Base-by-base conservation (phyloP, 306 rosid genomes). In the Inga oerstediana region DNA sequence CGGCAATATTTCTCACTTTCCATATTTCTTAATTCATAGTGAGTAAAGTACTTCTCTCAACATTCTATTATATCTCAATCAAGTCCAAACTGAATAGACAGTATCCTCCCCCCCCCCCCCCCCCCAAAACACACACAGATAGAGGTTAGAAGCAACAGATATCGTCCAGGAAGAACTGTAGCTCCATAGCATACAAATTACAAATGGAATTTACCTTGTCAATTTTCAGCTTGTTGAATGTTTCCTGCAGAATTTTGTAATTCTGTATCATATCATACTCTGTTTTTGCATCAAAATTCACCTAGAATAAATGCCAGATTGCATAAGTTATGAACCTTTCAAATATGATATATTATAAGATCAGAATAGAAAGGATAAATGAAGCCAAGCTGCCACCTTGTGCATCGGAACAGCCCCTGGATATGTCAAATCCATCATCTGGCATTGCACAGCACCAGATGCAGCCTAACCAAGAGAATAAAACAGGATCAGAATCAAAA, bases 251-350 rank as follows among this genome's bases (percentile, higher is more conserved):
- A 86, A 93, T 87, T 90, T 95, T 95, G 83, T 95, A 95, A 76
- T 95, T 95, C 77, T 95, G 98, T 86, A 95, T 95, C 97, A 95
- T 95, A 82, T 95, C 98, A 81, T 95, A 95, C 83, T 95, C 98
- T 37, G 94, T 81, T 87, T 92, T 95, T 0, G 98, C 98, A 83
- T 95, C 98, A 83, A 92, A 95, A 76, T 95, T 92, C 79, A 95
- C 97, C 98, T 95, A 80, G 37, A 83, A 83, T 24, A 76, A 27
- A 85, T 37, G 75, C 81, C 81, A 74, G 49, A 71, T 74, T 81
- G 48, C 69, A 67, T 54, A 73, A 32, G 34, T 22, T 44, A 22
- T 27, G 9, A 68, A 44, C 34, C 20, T 66, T 10, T 16, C 3
- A 80, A 35, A 81, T n/a, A 58, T 51, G 39, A 74, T 56, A 80